Evolutionary conservation across 2,329 filamentous ascomycete genomes (phyloP).

Genomic region (Cordyceps fumosorosea): DNA sequence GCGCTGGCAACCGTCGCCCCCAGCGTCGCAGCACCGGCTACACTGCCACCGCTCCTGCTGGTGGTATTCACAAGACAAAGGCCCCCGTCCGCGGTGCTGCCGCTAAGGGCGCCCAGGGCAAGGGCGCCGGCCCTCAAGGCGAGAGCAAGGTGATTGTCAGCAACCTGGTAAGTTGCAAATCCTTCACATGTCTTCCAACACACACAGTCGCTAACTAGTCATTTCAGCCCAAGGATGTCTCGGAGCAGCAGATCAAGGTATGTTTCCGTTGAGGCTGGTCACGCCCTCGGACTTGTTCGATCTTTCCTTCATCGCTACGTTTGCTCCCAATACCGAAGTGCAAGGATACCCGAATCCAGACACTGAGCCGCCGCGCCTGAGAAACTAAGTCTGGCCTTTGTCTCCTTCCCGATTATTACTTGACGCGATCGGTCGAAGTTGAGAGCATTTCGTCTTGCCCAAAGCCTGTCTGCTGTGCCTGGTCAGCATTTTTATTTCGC

Average conservation of each 20-base stretch:
- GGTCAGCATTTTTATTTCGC: constrained; percentile 39
- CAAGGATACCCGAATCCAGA: constrained; percentile 1
- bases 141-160: constrained; percentile 98
- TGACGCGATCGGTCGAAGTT: constrained; percentile 14
- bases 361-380: constrained; percentile 8
- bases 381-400: constrained; percentile 6
- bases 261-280: constrained; percentile 81
- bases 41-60: constrained; percentile 60
- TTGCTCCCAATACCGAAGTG: constrained; percentile 26
- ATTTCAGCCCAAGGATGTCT: constrained; percentile 83
- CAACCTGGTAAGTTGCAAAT: constrained; percentile 70
- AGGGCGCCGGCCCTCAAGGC: constrained; percentile 52
- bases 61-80: constrained; percentile 76
- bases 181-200: background rate
- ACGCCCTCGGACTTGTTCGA: constrained; percentile 64
- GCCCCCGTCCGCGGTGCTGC: constrained; percentile 54
- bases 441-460: constrained; percentile 23
- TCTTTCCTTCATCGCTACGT: constrained; percentile 38
- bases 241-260: constrained; percentile 99
- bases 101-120: constrained; percentile 58
- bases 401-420: constrained; percentile 17
- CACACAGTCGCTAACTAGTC: constrained; percentile 38
- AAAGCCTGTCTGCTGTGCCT: constrained; percentile 31
- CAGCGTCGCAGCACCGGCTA: constrained; percentile 46
- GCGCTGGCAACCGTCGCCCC: constrained; percentile 46